Percentiles rank a stretch among this genome's conserved stretches.
phyloP scores from a whole-genome alignment of 2,329 filamentous ascomycete genomes.

The Ophiobolus disseminans region DNA sequence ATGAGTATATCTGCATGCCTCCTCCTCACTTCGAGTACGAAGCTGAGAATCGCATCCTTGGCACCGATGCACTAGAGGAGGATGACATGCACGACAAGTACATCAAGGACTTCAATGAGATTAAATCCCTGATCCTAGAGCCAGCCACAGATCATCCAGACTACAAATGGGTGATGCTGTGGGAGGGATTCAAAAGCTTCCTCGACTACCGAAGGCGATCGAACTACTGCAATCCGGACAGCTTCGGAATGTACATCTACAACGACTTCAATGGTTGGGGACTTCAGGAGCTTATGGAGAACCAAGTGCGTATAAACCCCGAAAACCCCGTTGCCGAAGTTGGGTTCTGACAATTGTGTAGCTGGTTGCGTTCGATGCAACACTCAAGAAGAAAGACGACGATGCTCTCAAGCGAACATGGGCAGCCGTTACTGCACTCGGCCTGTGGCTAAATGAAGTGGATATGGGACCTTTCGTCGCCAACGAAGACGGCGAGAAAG shows the following conservation, averaged over 20 bases:
- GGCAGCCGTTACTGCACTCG: constrained; percentile 17
- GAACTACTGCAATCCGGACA: constrained; percentile 22
- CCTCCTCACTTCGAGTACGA: constrained; percentile 10
- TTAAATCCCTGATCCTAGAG: constrained; percentile 8
- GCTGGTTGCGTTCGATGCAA: constrained; percentile 17
- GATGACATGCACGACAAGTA: constrained; percentile 11
- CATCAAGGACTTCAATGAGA: constrained; percentile 5
- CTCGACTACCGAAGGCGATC: constrained; percentile 5
- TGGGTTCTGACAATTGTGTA: constrained; percentile 1
- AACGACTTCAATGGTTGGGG: constrained; percentile 24
- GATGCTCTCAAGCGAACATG: constrained; percentile 12
- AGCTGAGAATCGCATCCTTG: constrained; percentile 2
- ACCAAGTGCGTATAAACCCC: constrained; percentile 8
- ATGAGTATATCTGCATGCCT: constrained; percentile 13
- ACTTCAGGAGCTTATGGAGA: constrained; percentile 22
- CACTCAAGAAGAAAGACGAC: constrained; percentile 14
- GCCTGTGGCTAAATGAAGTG: constrained; percentile 18
- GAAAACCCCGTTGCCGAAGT: neutral
- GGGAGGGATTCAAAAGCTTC: constrained; percentile 16
- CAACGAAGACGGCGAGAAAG: constrained; percentile 17
- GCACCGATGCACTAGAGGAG: constrained; percentile 1
- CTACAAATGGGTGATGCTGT: constrained; percentile 20
- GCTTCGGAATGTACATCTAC: constrained; percentile 24
- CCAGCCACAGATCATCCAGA: constrained; percentile 12
- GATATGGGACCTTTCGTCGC: constrained; percentile 10